Evolutionary conservation across 768 basidiomycete genomes (phyloP).

Genomic region (Fistulinella prunicolor): DNA sequence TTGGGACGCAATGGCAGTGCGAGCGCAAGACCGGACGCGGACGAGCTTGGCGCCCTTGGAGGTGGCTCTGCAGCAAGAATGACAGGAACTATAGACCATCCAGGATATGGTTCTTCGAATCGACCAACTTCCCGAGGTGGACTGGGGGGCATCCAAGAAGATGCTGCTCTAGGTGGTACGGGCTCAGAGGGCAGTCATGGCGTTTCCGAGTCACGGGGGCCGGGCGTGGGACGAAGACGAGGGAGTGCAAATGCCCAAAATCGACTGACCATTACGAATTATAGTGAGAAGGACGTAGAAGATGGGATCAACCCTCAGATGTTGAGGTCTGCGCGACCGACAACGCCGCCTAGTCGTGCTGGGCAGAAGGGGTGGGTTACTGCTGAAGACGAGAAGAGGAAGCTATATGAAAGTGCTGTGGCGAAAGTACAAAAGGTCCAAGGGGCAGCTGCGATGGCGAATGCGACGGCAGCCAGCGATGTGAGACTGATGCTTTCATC

Average conservation of each 20-base stretch:
- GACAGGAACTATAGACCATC: conserved; percentile 26
- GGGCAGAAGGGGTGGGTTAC: conserved; percentile 21
- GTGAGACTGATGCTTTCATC: conserved; percentile 16
- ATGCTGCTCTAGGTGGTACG: neutral
- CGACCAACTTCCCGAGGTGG: conserved; percentile 16
- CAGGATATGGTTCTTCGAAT: conserved; percentile 23
- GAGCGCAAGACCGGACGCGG: conserved; percentile 9
- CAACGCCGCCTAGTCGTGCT: conserved; percentile 29
- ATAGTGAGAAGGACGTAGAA: conserved; percentile 40
- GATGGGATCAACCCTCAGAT: conserved; percentile 25
- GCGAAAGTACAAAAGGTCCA: conserved; percentile 40
- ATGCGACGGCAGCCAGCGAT: conserved; percentile 25
- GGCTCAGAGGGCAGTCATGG: conserved; percentile 5
- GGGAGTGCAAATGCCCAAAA: conserved; percentile 31
- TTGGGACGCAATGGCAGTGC: conserved; percentile 18
- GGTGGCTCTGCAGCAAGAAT: conserved; percentile 5
- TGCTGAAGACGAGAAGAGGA: conserved; percentile 47
- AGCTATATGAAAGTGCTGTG: conserved; percentile 38
- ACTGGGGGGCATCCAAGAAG: conserved; percentile 27
- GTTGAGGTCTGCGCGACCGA: conserved; percentile 10
- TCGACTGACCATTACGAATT: conserved; percentile 43
- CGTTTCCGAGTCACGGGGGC: conserved; percentile 6
- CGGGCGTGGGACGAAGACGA: conserved; percentile 27
- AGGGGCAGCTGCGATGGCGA: conserved; percentile 28
- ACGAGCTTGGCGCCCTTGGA: conserved; percentile 23